Conservation (phyloP, 2,329 filamentous ascomycete species). For the Plenodomus biglobosus region DNA sequence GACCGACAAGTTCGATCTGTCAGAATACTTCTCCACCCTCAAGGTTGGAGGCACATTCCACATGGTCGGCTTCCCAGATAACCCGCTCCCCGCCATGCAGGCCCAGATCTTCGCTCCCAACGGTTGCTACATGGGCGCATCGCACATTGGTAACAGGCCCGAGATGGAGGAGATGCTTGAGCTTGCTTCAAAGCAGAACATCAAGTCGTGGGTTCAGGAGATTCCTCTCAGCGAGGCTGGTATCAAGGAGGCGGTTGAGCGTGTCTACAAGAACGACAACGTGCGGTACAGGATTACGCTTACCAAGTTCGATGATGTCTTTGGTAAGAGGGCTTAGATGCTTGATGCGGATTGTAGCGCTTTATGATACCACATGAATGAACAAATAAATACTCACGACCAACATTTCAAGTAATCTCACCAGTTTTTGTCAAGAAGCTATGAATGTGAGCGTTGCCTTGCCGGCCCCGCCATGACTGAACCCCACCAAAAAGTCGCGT, state of each 20-base stretch:
- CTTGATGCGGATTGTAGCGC: background rate
- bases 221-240: constrained; percentile 72
- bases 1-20: constrained; percentile 67
- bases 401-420: too few species aligned
- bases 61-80: constrained; percentile 77
- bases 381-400: background rate
- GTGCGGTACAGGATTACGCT: constrained; percentile 73
- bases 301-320: constrained; percentile 67
- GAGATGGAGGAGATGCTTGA: constrained; percentile 57
- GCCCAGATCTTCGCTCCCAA: constrained; percentile 75
- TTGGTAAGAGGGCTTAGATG: constrained; percentile 53
- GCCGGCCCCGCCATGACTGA: background rate
- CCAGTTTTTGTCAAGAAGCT: too few species aligned
- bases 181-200: constrained; percentile 53
- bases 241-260: constrained; percentile 68
- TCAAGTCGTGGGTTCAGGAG: constrained; percentile 61
- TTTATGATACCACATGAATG: background rate
- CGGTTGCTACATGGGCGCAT: constrained; percentile 59
- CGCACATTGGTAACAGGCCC: constrained; percentile 53
- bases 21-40: constrained; percentile 73
- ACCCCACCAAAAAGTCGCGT: constrained; percentile 18
- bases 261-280: constrained; percentile 67
- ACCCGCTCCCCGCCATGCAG: constrained; percentile 69
- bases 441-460: too few species aligned
- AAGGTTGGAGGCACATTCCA: constrained; percentile 82